A percentile compares a stretch with the other conserved stretches of the same genome.
These are phyloP conservation scores for Pugionium dolabratum DNA, from an alignment of 345 rosid genomes.

Conservation along the genomic window DNA sequence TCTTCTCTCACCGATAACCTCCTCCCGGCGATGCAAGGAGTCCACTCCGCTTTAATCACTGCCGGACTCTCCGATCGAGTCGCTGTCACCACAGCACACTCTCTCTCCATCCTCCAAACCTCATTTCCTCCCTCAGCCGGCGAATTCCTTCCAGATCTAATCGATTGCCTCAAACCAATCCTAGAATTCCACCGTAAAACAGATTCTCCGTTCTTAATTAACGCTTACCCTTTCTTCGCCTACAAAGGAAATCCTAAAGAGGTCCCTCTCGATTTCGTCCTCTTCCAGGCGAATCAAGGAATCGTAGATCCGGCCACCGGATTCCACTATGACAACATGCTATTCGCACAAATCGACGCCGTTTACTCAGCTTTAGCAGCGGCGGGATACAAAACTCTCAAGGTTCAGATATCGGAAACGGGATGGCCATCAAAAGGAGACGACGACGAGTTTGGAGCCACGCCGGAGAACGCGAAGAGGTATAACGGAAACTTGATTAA, in stretches of 20 bases:
- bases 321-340: constrained; percentile 52
- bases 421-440: constrained; percentile 99
- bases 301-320: constrained; percentile 62
- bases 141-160: constrained; percentile 64
- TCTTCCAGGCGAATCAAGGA: constrained; percentile 74
- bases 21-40: constrained; percentile 79
- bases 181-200: constrained; percentile 65
- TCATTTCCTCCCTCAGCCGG: constrained; percentile 95
- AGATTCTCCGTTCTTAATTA: constrained; percentile 75
- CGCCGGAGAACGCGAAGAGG: constrained; percentile 74
- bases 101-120: constrained; percentile 61
- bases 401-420: constrained; percentile 79
- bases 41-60: constrained; percentile 65
- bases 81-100: constrained; percentile 76
- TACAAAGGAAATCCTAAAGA: constrained; percentile 80
- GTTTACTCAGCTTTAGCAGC: constrained; percentile 68
- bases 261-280: constrained; percentile 68
- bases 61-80: constrained; percentile 67
- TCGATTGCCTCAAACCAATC: constrained; percentile 48
- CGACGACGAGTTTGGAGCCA: constrained; percentile 75
- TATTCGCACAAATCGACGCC: constrained; percentile 64
- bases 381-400: constrained; percentile 61
- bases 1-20: constrained; percentile 52
- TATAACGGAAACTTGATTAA: constrained; percentile 82
- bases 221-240: constrained; percentile 93